Conservation (phyloP, 2,329 filamentous ascomycete species). For the Aspergillus felis region DNA sequence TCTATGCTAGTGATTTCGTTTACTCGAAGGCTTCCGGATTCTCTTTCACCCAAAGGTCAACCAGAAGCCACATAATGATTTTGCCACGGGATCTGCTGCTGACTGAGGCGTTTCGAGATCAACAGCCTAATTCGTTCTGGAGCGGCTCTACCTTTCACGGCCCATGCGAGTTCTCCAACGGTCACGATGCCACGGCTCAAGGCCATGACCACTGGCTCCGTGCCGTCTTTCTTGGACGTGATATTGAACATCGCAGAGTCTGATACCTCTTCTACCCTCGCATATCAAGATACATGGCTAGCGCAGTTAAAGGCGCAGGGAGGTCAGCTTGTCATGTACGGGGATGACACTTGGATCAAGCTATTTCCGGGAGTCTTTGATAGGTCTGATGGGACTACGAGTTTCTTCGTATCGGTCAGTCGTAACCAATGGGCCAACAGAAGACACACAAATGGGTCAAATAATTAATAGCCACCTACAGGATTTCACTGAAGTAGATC, state of each 20-base stretch:
- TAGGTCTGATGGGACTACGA: conserved; percentile 85
- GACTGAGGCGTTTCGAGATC: conserved; percentile 5
- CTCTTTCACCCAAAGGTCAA: conserved; percentile 76
- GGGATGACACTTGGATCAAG: conserved; percentile 98
- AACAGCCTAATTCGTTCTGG: conserved; percentile 76
- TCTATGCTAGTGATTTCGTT: conserved; percentile 74
- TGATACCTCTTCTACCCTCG: conserved; percentile 83
- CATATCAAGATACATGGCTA: conserved; percentile 91
- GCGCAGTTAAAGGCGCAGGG: conserved; percentile 78
- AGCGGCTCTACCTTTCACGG: conserved; percentile 85
- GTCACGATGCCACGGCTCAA: conserved; percentile 98
- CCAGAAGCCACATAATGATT: conserved; percentile 5
- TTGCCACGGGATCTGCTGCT: background rate
- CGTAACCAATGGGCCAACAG: background rate
- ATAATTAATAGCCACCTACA: conserved; percentile 34
- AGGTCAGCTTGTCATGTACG: conserved; percentile 87
- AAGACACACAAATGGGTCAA: background rate
- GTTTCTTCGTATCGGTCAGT: conserved; percentile 94
- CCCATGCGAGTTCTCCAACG: conserved; percentile 91
- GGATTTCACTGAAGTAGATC: conserved; percentile 97
- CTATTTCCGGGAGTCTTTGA: conserved; percentile 87
- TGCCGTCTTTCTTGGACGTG: conserved; percentile 96
- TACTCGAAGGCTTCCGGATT: conserved; percentile 79
- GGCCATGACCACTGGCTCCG: conserved; percentile 93
- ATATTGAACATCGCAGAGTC: conserved; percentile 95